phyloP scores from a whole-genome alignment of 2,329 filamentous ascomycete species.

The Penicillium sp. region DNA sequence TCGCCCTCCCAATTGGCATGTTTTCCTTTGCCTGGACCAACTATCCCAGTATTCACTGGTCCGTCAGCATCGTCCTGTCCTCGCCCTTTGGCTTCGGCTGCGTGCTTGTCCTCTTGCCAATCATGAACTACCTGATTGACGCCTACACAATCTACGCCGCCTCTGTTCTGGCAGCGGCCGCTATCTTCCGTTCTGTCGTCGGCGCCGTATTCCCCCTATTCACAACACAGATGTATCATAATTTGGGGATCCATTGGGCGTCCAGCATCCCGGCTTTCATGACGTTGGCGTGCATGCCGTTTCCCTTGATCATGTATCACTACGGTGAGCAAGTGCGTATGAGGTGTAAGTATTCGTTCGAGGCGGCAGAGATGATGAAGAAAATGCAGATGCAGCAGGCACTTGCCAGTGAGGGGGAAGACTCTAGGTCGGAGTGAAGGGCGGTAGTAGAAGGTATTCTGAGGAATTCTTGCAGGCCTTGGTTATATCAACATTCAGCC shows the following conservation, averaged over 20 bases:
- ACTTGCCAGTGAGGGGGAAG: too few relatives aligned
- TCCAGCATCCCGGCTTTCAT: conserved; percentile 4
- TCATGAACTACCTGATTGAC: conserved; percentile 4
- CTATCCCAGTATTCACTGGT: conserved; percentile 10
- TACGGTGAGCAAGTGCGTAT: neutral
- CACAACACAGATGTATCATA: conserved; percentile 6
- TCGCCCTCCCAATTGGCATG: conserved; percentile 4
- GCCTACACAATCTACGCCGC: conserved; percentile 2
- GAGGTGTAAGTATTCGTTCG: neutral
- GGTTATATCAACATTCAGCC: too few relatives aligned
- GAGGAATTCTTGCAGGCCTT: too few relatives aligned
- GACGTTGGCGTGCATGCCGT: conserved; percentile 3
- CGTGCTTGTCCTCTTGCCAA: conserved; percentile 1
- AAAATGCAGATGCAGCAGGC: neutral
- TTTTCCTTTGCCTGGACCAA: conserved; percentile 17
- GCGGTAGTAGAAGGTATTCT: too few relatives aligned
- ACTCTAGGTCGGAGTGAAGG: too few relatives aligned
- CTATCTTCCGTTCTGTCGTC: conserved; percentile 5
- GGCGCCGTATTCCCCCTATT: conserved; percentile 9
- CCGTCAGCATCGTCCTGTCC: neutral
- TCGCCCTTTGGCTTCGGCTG: conserved; percentile 2
- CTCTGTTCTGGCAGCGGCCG: conserved; percentile 5
- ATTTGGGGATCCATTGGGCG: conserved; percentile 11
- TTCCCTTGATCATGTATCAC: conserved; percentile 7
- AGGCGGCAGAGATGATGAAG: neutral